A percentile compares a stretch with the other conserved stretches of the same genome.
Evolutionary conservation across 202 grass and related monocot genomes (phyloP).

Genomic region (Dendrocalamus latiflorus): DNA sequence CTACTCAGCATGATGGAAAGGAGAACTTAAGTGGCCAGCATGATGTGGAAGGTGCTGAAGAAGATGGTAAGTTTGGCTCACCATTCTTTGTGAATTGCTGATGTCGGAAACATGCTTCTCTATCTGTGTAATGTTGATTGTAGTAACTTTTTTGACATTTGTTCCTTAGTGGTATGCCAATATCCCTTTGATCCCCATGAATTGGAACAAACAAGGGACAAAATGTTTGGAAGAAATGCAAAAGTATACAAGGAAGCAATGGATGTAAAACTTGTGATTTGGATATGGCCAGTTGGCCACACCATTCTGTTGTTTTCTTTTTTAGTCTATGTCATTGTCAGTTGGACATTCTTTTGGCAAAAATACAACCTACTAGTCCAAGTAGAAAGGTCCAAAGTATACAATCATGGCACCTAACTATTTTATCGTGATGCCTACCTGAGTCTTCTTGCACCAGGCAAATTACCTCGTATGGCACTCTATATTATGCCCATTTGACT

Average conservation of each 20-base stretch:
- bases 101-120: neutral
- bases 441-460: neutral
- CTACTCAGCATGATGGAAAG: constrained; percentile 44
- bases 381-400: constrained; percentile 26
- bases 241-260: constrained; percentile 2
- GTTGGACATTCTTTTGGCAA: no score
- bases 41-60: constrained; percentile 65
- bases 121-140: neutral
- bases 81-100: neutral
- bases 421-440: neutral
- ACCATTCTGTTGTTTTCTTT: constrained; percentile 9
- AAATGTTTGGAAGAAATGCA: neutral
- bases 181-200: neutral
- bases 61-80: constrained; percentile 51
- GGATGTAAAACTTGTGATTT: neutral
- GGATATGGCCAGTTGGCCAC: neutral
- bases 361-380: constrained; percentile 1
- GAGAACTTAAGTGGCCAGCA: constrained; percentile 53
- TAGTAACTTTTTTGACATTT: constrained; percentile 12
- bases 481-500: constrained; percentile 12
- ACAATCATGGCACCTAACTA: neutral
- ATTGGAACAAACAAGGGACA: neutral
- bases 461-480: neutral
- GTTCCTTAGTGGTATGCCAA: neutral
- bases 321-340: no score